phyloP scores from a whole-genome alignment of 805 yeast genomes.

The Starmerella vitae region DNA sequence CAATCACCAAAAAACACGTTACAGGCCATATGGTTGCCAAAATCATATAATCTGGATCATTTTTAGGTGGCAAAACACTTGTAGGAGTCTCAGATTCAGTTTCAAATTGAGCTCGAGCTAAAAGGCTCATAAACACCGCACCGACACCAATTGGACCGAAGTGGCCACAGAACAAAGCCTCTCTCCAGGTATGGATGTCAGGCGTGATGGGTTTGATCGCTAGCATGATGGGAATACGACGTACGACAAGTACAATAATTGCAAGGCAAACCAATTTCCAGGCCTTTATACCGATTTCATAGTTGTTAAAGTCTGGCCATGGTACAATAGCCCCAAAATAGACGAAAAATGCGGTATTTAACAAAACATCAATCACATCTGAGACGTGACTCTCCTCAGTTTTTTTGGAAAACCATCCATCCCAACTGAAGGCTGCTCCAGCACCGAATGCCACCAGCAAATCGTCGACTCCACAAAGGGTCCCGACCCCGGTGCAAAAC shows the following conservation, averaged over 20 bases:
- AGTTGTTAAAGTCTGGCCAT: conserved; percentile 63
- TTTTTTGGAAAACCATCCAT: conserved; percentile 70
- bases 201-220: conserved; percentile 67
- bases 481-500: conserved; percentile 78
- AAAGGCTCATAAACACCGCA: conserved; percentile 69
- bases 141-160: conserved; percentile 97
- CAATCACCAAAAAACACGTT: conserved; percentile 61
- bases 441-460: conserved; percentile 81
- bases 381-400: conserved; percentile 81
- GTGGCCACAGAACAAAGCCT: conserved; percentile 86
- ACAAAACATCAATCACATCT: conserved; percentile 70
- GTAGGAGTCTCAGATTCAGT: conserved; percentile 46
- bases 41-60: conserved; percentile 42
- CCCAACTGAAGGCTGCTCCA: conserved; percentile 90
- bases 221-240: conserved; percentile 74
- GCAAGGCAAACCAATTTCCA: conserved; percentile 75
- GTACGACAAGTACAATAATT: conserved; percentile 53
- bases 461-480: conserved; percentile 80
- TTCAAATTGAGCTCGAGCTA: conserved; percentile 63
- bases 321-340: conserved; percentile 87
- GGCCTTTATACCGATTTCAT: conserved; percentile 45
- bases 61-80: conserved; percentile 33
- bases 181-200: conserved; percentile 83
- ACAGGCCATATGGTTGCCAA: conserved; percentile 69
- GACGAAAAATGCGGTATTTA: conserved; percentile 76